Evolutionary conservation across 1,284 basidiomycete species (phyloP), one percentile per base, ranked within the genome.

Genomic region (Ustilago tritici): DNA sequence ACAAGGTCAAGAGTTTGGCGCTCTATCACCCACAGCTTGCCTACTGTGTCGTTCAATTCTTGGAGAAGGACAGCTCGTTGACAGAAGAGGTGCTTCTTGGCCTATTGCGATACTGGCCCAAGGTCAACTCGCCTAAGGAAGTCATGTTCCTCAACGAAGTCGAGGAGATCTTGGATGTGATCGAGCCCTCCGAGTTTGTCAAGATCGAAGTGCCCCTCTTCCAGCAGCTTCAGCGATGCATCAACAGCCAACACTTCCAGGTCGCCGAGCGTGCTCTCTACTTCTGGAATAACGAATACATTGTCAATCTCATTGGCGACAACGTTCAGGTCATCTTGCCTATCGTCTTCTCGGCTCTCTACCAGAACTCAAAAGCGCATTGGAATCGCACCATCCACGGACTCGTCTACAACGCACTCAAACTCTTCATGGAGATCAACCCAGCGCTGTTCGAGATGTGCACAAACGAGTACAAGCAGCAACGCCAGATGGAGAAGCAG

Each of bases 111-210:
- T 99, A 91, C 88, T 99, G 97, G 97, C 97, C 97, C 52, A 99
- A 99, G 88, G 96, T 99, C 82, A 99, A 99, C 88, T 96, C 94
- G 55, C 95, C 95, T n/a, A 99, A 99, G 88, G 97, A 99, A 87
- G 97, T 99, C 88, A 99, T 99, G 97, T 99, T 95, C 89, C 89
- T 99, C 77, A 99, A 98, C 88, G 97, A 99, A 89, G 95, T 99
- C 67, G 97, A 99, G 87, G 97, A 99, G 88, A 94, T 99, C 19
- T 88, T 99, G 71, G 97, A 99, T 87, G 97, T 99, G 65, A 98
- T 98, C 82, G 96, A 99, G 87, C 94, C 95, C 9, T 90, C 90
- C 69, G 96, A 99, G 87, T 99, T 99, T 88, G 92, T 92, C 87
- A 99, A 98, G 90, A 94, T 99, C 78, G 93, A 97, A 88, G 89